Percentiles rank a stretch among this genome's conserved stretches.
Evolutionary conservation across 306 rosid genomes (phyloP).

Genomic region (Citrullus mucosospermus): DNA sequence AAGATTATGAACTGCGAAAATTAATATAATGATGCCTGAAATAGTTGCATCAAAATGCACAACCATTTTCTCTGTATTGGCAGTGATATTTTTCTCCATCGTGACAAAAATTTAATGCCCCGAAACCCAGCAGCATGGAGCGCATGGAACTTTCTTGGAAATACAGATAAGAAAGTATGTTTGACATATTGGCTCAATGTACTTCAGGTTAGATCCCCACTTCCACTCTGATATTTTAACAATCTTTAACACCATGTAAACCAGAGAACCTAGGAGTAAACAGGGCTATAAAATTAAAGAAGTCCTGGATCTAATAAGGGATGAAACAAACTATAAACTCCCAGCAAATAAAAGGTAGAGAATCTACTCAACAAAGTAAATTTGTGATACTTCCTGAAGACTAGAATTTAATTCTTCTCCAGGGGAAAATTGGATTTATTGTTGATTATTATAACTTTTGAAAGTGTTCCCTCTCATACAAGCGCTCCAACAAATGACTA

Average conservation of each 20-base stretch:
- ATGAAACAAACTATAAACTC: not conserved
- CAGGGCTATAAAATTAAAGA: not conserved
- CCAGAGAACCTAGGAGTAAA: not conserved
- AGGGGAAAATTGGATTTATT: not conserved
- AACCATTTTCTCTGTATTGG: slow-evolving; percentile 36
- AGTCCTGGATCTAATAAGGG: not conserved
- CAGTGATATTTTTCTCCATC: slow-evolving; percentile 93
- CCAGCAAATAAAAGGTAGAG: too few species aligned
- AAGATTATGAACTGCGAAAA: not conserved
- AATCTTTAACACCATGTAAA: not conserved
- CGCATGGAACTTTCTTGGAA: slow-evolving; percentile 92
- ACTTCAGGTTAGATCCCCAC: slow-evolving; percentile 59
- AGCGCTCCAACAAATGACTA: not conserved
- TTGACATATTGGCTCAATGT: slow-evolving; percentile 88
- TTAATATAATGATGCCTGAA: slow-evolving; percentile 4
- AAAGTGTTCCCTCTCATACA: not conserved
- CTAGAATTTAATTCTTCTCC: not conserved
- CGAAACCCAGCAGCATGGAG: slow-evolving; percentile 91
- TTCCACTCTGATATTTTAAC: not conserved
- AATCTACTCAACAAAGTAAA: not conserved
- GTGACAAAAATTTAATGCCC: slow-evolving; percentile 85
- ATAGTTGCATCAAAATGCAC: slow-evolving; percentile 17
- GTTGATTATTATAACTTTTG: not conserved
- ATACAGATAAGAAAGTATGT: slow-evolving; percentile 44
- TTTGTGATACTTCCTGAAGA: not conserved